Evolutionary conservation across 345 rosid genomes (phyloP).

Genomic region (Orychophragmus violaceus): DNA sequence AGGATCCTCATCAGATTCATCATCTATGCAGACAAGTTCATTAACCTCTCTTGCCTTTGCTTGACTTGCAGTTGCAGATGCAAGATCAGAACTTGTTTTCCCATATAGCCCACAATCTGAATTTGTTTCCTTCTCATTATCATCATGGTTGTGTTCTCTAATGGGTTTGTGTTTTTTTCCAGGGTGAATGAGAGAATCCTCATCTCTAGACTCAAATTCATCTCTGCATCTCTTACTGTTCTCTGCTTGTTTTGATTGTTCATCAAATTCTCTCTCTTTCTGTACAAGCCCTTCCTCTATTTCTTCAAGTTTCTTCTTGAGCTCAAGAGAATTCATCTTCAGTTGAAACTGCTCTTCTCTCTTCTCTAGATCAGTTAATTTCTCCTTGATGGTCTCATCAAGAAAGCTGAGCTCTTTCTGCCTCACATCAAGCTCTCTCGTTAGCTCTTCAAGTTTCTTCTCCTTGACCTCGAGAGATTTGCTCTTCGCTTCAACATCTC

Average conservation of each 20-base stretch:
- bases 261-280: neutral
- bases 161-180: neutral
- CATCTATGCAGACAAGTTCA: slow-evolving; percentile 2
- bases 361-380: neutral
- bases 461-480: neutral
- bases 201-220: neutral
- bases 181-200: neutral
- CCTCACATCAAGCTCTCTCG: neutral
- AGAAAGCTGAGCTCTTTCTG: neutral
- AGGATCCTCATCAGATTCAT: slow-evolving; percentile 10
- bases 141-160: neutral
- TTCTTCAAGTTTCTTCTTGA: neutral
- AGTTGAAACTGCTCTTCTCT: neutral
- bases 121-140: neutral
- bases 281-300: neutral
- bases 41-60: neutral
- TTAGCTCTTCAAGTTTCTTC: neutral
- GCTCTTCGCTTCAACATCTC: neutral
- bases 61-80: neutral
- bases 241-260: neutral
- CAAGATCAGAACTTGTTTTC: neutral
- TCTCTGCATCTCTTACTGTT: neutral
- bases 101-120: neutral
- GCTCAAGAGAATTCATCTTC: neutral
- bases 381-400: neutral